Evolutionary conservation across 1,139 yeast species (phyloP), one percentile per base, ranked within the genome.

Genomic region (Suhomyces anneliseae): DNA sequence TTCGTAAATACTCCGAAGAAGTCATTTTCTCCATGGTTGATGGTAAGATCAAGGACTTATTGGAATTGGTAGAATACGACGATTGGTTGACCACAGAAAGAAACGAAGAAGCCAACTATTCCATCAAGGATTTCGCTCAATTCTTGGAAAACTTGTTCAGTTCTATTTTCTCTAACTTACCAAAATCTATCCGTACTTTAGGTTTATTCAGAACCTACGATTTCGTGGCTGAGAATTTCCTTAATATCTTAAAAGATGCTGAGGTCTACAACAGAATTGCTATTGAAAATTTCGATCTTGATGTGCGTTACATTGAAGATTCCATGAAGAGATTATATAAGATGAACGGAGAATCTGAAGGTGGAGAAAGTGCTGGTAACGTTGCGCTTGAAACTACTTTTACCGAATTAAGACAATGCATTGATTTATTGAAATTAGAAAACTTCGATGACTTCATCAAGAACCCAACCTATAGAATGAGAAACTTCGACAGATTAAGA

Each of bases 131-230:
- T 68, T 83, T 90, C 73, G 93, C 96, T n/a, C 81, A 85, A 50
- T 93, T 85, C 65, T 75, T 93, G 63, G 90, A 87, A 54, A 89
- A 90, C 65, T 81, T 92, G 75, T 90, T 93, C 62, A 83, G 87
- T 44, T 85, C 96, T 1, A 90, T 95, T n/a, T 81, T 93, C 57
- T 84, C 87, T 15, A 88, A 87, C 52, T 74, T 93, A 38, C 97
- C 98, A 0, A 78, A 78, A 43, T 79, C 88, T 9, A 84, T 93
- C 50, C 81, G 90, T 56, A 84, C 95, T 3, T 71, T 92, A 53
- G 82, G 96, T 32, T 79, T 92, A 53, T 83, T 90, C 57, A 81
- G 96, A 61, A 90, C 93, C 35, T 89, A 89, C 64, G 98, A 92
- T 68, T 85, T 87, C 54, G 78, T 93, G 49, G 85, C 96, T 0